phyloP scores from a whole-genome alignment of 169 alveolate genomes.

The Plasmodium malariae region DNA sequence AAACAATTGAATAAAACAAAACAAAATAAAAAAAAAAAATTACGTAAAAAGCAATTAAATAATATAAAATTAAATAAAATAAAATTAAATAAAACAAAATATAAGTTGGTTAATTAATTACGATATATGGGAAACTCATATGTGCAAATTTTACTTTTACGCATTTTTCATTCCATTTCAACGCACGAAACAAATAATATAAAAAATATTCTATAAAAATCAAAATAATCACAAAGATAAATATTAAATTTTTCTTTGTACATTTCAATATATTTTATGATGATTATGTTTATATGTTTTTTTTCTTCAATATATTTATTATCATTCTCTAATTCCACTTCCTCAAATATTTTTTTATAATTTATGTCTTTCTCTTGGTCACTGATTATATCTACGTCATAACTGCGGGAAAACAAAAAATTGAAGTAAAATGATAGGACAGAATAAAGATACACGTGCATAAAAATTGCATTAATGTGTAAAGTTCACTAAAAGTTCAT shows the following conservation, averaged over 20 bases:
- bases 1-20: too few relatives aligned
- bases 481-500: too few relatives aligned
- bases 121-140: too few relatives aligned
- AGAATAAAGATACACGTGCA: neutral
- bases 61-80: too few relatives aligned
- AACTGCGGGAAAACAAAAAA: conserved; percentile 10
- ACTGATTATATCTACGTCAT: conserved; percentile 39
- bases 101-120: too few relatives aligned
- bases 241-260: conserved; percentile 56
- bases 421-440: neutral
- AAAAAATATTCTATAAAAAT: conserved; percentile 72
- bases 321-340: conserved; percentile 50
- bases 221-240: conserved; percentile 53
- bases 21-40: neutral
- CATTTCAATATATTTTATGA: conserved; percentile 69
- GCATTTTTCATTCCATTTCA: conserved; percentile 18
- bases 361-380: conserved; percentile 53
- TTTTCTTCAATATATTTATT: conserved; percentile 30
- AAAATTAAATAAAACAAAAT: neutral
- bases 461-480: neutral
- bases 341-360: conserved; percentile 30
- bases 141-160: too few relatives aligned
- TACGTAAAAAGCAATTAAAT: neutral
- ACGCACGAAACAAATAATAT: conserved; percentile 62
- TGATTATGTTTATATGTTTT: conserved; percentile 51